Conservation (phyloP, 2,329 filamentous ascomycete genomes). For the Zopfia rhizophila region DNA sequence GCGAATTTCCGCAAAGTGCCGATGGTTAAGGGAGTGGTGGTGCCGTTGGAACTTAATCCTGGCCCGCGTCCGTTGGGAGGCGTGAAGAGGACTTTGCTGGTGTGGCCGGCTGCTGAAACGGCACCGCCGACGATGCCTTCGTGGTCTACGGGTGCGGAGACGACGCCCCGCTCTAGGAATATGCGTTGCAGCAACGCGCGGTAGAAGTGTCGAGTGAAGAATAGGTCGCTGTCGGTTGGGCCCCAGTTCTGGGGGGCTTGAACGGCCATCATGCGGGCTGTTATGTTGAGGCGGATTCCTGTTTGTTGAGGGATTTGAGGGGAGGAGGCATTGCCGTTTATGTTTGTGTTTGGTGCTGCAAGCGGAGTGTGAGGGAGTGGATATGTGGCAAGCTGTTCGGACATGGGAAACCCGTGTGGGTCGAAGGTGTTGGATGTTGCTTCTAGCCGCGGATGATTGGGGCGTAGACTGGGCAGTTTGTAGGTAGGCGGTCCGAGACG, state of each 20-base stretch:
- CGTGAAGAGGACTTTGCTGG: constrained; percentile 46
- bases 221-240: constrained; percentile 78
- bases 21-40: constrained; percentile 84
- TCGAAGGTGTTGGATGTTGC: constrained; percentile 79
- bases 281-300: constrained; percentile 90
- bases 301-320: constrained; percentile 44
- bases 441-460: constrained; percentile 75
- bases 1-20: constrained; percentile 84
- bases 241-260: constrained; percentile 97
- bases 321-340: constrained; percentile 20
- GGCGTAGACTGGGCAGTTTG: constrained; percentile 81
- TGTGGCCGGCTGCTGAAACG: constrained; percentile 44
- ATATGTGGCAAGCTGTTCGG: constrained; percentile 70
- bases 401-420: constrained; percentile 95
- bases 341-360: constrained; percentile 3
- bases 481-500: constrained; percentile 86
- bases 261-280: constrained; percentile 96
- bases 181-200: constrained; percentile 89
- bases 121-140: constrained; percentile 52
- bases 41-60: constrained; percentile 55
- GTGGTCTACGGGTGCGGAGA: constrained; percentile 64
- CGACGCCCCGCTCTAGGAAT: constrained; percentile 85
- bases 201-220: constrained; percentile 94
- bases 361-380: constrained; percentile 33
- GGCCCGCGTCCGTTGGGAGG: constrained; percentile 61